Base-by-base conservation (phyloP, 192 early-diverging fungal species). In the Spizellomyces punctatus region DNA sequence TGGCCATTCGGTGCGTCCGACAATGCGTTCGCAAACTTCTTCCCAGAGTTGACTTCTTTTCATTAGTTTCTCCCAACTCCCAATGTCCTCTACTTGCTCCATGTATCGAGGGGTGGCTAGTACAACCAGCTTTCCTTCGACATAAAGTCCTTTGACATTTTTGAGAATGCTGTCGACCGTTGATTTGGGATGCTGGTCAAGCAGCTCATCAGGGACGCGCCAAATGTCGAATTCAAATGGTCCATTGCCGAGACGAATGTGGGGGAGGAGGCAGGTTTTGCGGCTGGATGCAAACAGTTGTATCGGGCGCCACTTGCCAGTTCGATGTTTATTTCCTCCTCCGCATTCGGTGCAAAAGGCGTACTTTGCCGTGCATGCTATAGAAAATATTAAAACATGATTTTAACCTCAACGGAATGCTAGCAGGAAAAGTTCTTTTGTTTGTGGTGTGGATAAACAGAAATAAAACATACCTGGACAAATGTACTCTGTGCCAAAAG, bases 281-380 rank as follows among this genome's bases (percentile, higher is more conserved):
- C 78, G 60, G 1, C 46, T 50, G 8, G 7, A 9, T 8, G 46
- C 66, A 68, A 81, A 81, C 4, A 81, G 56, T 63, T 63, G 77
- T 41, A 57, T 64, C 12, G 80, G 80, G 4, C 80, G 55, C 58
- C 60, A 81, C 50, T 81, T 81, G 21, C 80, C 80, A n/a, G 83
- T 85, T 5, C 83, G 70, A 17, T 63, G 54, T 46, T 78, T 83
- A n/a, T 80, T 80, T 21, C 83, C 83, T 22, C 83, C 79, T 21
- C 83, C 83, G 58, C 83, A 85, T 79, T 85, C 81, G 41, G 75
- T 73, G 68, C 83, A 82, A 48, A 85, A 81, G 52, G 79, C 64
- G 67, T 85, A 82, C 55, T 66, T 78, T 63, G 47, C 63, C 21
- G 16, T 10, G 45, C 69, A 70, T 12, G 36, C n/a, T 44, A 41